Conservation (phyloP, 371 early-diverging fungal species). For the Coemansia sp. region DNA sequence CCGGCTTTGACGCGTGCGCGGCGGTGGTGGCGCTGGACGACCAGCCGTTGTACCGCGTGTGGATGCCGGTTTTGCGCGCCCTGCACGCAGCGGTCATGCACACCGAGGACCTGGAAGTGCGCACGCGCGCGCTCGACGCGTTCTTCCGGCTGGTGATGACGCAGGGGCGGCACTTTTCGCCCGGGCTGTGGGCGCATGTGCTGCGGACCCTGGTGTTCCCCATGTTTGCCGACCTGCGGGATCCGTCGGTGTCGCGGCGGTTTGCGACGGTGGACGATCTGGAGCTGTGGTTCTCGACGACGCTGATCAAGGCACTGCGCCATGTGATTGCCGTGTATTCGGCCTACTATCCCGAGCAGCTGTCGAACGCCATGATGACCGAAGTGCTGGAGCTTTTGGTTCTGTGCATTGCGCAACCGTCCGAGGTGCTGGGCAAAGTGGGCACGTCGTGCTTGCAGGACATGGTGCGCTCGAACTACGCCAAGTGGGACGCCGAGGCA, state of each 20-base stretch:
- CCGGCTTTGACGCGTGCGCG: background rate
- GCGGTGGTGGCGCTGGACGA: constrained; percentile 48
- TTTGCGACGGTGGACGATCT: constrained; percentile 66
- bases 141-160: constrained; percentile 78
- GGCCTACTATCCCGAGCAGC: constrained; percentile 67
- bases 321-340: constrained; percentile 85
- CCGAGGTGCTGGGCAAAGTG: constrained; percentile 87
- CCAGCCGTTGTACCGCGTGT: constrained; percentile 70
- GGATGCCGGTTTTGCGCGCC: constrained; percentile 86
- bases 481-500: constrained; percentile 62
- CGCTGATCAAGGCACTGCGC: constrained; percentile 84
- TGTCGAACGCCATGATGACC: constrained; percentile 70
- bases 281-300: constrained; percentile 72
- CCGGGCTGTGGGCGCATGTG: constrained; percentile 68
- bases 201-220: constrained; percentile 84
- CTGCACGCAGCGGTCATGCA: constrained; percentile 86
- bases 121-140: constrained; percentile 80
- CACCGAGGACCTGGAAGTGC: constrained; percentile 86
- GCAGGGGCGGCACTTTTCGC: constrained; percentile 67
- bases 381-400: constrained; percentile 76
- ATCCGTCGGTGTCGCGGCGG: constrained; percentile 46
- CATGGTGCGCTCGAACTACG: constrained; percentile 76
- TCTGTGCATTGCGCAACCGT: constrained; percentile 86
- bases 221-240: constrained; percentile 78
- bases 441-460: constrained; percentile 90